Evolutionary conservation across 2,329 filamentous ascomycete species (phyloP), one percentile per base, ranked within the genome.

Genomic region (Penicillium glabrum): DNA sequence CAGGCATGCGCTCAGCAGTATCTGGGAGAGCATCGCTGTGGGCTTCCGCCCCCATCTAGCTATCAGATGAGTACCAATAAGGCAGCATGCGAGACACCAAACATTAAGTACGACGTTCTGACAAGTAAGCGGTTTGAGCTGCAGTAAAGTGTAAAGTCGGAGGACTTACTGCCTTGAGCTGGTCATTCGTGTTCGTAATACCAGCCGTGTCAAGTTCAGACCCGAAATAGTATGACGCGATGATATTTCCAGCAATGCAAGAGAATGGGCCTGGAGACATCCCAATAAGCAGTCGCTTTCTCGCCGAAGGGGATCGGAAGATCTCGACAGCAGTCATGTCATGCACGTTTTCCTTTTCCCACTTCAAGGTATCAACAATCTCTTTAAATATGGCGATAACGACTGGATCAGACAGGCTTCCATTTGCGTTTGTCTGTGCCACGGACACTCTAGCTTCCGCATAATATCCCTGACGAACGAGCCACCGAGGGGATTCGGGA

Each of bases 21-120:
- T 54, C 46, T 78, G 72, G 0, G 75, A 77, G 10, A 77, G 57
- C 5, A 79, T 61, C 3, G 77, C 78, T 1, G 75, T 77, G 1
- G 72, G 69, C 56, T 79, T 81, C 10, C 81, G 75, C 8, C 81
- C 80, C 71, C 77, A 75, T 24, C 50, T 66, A 16, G 77, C 75
- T 0, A 71, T 69, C 7, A 81, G 67, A 5, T 75, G 73, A 1
- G 80, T 82, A 0, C 80, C 81, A 1, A 67, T 39, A 0, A 82
- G 63, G 29, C 73, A 67, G 53, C 74, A 77, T 6, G 69, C 64
- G 0, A 83, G 69, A 53, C 79, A 83, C 75, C 76, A 83, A 2
- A 75, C 77, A 55, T 82, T 82, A n/a, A 83, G 69, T 1, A 82
- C 75, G 33, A 83, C 76, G 43, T 83, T 83, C 61, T 63, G 14